Percentiles rank a stretch among this genome's conserved stretches.
Conservation (phyloP, 2,329 filamentous ascomycete species). For the Trichoderma simmonsii region DNA sequence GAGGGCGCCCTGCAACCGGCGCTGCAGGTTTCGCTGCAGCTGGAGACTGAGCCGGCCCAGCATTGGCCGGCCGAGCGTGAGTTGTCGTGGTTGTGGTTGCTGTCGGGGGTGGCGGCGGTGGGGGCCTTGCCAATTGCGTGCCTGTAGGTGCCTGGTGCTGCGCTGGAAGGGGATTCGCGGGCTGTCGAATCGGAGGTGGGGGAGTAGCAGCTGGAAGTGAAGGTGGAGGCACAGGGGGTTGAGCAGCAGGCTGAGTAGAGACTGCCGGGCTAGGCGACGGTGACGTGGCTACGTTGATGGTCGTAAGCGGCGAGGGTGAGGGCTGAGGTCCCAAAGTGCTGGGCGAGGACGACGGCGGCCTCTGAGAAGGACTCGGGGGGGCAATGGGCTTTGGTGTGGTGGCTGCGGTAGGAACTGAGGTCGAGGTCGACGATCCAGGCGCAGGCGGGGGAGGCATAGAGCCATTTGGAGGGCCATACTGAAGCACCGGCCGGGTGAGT, state of each 20-base stretch:
- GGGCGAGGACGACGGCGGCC: slow-evolving; percentile 23
- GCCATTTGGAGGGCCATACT: slow-evolving; percentile 64
- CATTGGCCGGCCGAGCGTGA: slow-evolving; percentile 21
- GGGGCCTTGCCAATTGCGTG: slow-evolving; percentile 18
- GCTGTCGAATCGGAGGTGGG: slow-evolving; percentile 23
- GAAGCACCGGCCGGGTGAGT: slow-evolving; percentile 53
- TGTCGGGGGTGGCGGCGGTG: slow-evolving; percentile 30
- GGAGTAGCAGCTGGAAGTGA: slow-evolving; percentile 25
- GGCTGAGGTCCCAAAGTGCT: slow-evolving; percentile 18
- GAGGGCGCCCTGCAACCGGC: slow-evolving; percentile 6
- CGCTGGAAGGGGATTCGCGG: slow-evolving; percentile 24
- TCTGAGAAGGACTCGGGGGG: slow-evolving; percentile 23
- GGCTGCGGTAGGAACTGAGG: slow-evolving; percentile 19
- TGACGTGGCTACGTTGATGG: slow-evolving; percentile 12
- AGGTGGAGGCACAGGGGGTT: slow-evolving; percentile 16
- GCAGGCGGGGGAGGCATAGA: slow-evolving; percentile 54
- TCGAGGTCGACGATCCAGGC: slow-evolving; percentile 29
- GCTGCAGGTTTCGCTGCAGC: slow-evolving; percentile 26
- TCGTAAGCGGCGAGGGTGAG: background rate
- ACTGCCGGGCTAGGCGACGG: background rate
- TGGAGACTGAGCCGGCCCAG: slow-evolving; percentile 17
- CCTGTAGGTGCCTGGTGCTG: slow-evolving; percentile 21
- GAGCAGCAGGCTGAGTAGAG: background rate
- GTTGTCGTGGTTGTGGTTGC: slow-evolving; percentile 22
- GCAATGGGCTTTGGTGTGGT: slow-evolving; percentile 18